A percentile compares a stretch with the other conserved stretches of the same genome.
These are phyloP conservation scores for Lasiodiplodia sp. DNA, from an alignment of 2,329 filamentous ascomycete genomes.

Conservation along the genomic window DNA sequence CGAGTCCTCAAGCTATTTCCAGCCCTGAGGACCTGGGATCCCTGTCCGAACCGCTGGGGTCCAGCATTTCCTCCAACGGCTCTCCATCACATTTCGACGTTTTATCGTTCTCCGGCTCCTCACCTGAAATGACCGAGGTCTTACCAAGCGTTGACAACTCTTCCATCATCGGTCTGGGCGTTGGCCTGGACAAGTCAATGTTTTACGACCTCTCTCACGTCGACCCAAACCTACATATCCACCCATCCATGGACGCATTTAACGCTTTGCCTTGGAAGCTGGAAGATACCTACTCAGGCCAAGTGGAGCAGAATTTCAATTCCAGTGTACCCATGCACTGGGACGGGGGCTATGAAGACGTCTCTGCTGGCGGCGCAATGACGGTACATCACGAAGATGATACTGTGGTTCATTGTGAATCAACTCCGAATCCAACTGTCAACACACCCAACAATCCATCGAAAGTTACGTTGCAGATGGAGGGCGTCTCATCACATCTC, in stretches of 20 bases:
- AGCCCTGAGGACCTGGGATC: not conserved
- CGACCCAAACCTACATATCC: not conserved
- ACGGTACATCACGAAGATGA: not conserved
- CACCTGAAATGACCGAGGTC: not conserved
- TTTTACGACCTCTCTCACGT: not conserved
- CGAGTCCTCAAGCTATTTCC: not conserved
- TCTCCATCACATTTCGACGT: not conserved
- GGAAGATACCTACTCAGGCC: not conserved
- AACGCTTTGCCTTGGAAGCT: not conserved
- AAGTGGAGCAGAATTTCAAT: not conserved
- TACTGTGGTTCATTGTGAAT: not conserved
- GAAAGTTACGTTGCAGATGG: not conserved
- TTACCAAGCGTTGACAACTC: not conserved
- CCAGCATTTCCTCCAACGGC: not conserved
- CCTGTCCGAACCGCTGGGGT: not conserved
- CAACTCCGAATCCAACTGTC: not conserved
- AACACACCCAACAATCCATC: not conserved
- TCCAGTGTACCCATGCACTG: not conserved
- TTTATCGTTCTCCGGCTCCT: not conserved
- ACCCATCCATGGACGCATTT: not conserved
- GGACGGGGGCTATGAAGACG: not conserved
- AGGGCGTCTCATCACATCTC: not conserved
- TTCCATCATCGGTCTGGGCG: not conserved
- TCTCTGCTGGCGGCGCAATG: not conserved
- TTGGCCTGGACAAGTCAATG: not conserved